Percentiles rank a stretch among this genome's conserved stretches.
Evolutionary conservation across 768 basidiomycete species (phyloP).

Genomic region (Amanita thiersii): DNA sequence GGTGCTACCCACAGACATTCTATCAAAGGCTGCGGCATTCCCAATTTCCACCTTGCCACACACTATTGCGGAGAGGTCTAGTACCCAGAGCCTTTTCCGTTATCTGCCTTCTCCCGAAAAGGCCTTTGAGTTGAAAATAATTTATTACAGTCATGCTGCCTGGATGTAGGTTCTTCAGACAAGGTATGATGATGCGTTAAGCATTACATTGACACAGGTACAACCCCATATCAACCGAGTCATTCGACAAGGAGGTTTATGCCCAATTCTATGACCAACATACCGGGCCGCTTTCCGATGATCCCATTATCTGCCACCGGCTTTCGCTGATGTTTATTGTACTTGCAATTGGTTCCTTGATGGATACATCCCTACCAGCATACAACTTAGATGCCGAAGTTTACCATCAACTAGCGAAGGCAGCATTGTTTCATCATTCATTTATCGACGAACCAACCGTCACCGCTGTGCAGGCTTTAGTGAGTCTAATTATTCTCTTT

Average conservation of each 20-base stretch:
- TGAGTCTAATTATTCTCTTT: conserved; percentile 21
- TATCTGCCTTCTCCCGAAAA: conserved; percentile 57
- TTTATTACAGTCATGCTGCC: conserved; percentile 57
- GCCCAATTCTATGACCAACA: conserved; percentile 46
- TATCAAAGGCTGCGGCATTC: conserved; percentile 57
- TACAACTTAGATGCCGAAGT: conserved; percentile 66
- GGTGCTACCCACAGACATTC: conserved; percentile 53
- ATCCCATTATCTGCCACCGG: conserved; percentile 48
- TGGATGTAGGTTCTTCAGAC: conserved; percentile 45
- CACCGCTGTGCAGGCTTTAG: conserved; percentile 59
- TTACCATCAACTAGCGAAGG: conserved; percentile 59
- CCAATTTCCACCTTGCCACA: conserved; percentile 42
- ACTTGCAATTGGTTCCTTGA: conserved; percentile 56
- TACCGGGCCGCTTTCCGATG: conserved; percentile 34
- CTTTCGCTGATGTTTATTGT: conserved; percentile 61
- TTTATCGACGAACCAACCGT: conserved; percentile 65
- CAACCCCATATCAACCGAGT: conserved; percentile 52
- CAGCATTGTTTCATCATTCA: conserved; percentile 53
- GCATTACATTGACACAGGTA: conserved; percentile 36
- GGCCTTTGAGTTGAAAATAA: conserved; percentile 51
- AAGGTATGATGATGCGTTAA: conserved; percentile 10
- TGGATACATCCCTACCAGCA: conserved; percentile 45
- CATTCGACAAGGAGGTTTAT: conserved; percentile 56
- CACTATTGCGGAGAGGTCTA: conserved; percentile 33
- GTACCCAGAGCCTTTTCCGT: conserved; percentile 54